Percentiles rank a stretch among this genome's conserved stretches.
Evolutionary conservation across 805 yeast genomes (phyloP).

Genomic region (Candida ipomoeae): DNA sequence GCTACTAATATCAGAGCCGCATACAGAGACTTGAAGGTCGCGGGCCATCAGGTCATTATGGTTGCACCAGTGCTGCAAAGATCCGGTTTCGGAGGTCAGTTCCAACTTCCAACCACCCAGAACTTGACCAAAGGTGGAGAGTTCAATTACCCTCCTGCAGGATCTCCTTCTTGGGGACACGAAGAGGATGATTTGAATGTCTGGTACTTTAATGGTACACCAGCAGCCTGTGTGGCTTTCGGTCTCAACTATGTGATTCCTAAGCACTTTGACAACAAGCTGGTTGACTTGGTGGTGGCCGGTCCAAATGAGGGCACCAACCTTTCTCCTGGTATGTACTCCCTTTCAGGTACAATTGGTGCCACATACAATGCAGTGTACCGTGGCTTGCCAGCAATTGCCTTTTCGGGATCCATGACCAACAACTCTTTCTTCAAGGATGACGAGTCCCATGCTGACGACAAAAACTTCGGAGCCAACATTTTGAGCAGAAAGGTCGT

Average conservation of each 20-base stretch:
- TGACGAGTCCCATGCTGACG: slow-evolving; percentile 16
- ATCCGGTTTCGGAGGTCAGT: slow-evolving; percentile 39
- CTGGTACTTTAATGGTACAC: slow-evolving; percentile 30
- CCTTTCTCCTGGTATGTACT: slow-evolving; percentile 26
- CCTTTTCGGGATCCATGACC: slow-evolving; percentile 24
- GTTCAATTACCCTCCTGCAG: slow-evolving; percentile 44
- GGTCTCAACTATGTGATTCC: slow-evolving; percentile 26
- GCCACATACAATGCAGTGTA: slow-evolving; percentile 24
- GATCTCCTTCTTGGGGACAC: slow-evolving; percentile 55
- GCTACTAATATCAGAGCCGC: slow-evolving; percentile 55
- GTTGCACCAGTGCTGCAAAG: slow-evolving; percentile 20
- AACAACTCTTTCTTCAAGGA: slow-evolving; percentile 28
- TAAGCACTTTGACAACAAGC: slow-evolving; percentile 16
- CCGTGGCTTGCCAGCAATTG: slow-evolving; percentile 25
- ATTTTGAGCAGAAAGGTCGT: slow-evolving; percentile 25
- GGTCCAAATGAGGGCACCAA: slow-evolving; percentile 32
- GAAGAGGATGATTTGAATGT: slow-evolving; percentile 35
- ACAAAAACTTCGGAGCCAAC: slow-evolving; percentile 21
- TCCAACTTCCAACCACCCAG: slow-evolving; percentile 38
- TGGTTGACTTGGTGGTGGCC: slow-evolving; percentile 24
- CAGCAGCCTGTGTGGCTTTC: slow-evolving; percentile 25
- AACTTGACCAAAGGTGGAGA: slow-evolving; percentile 43
- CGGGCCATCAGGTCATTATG: slow-evolving; percentile 20
- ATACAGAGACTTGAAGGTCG: slow-evolving; percentile 36
- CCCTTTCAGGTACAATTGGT: slow-evolving; percentile 26